Base-by-base conservation (phyloP, 768 basidiomycete genomes). In the Cubamyces sp. region DNA sequence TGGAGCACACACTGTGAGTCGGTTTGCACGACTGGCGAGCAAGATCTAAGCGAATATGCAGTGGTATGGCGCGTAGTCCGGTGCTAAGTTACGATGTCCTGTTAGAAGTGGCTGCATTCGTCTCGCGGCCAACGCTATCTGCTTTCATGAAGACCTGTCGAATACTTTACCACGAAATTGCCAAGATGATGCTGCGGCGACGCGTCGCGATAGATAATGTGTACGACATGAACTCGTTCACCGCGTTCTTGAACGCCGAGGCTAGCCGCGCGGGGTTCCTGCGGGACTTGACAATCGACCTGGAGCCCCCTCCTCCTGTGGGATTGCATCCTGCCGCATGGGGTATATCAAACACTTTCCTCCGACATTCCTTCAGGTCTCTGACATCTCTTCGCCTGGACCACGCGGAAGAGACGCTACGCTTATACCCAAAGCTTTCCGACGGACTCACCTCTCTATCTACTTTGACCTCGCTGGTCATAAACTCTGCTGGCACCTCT, bases 171-270 rank as follows among this genome's bases (percentile, higher is more conserved):
- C 54, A 56, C 43, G 54, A 56, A 5, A 26, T 43, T 12, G 54
- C 43, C n/a, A 56, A 56, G 19, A 11, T 21, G 12, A 19, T 46
- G n/a, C 16, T 47, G 5, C 43, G 54, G 3, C 41, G 54, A 47
- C 43, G 43, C 3, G 45, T 56, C 1, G 54, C 37, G 8, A 56
- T 56, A 12, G 43, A 46, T 18, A 47, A n/a, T 14, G 18, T 34
- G 30, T 19, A 28, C 4, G 54, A 56, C 45, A 28, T 46, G n/a
- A 19, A n/a, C n/a, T 45, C 54, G 4, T 47, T 56, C 45, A n/a
- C 37, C 5, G 54, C 54, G 16, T 56, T 46, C 45, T 34, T 56
- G 28, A 19, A 34, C 18, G 54, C 54, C 3, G 54, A 56, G 43
- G 19, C 28, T 12, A 37, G 19, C n/a, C 54, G 54, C 43, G 34